Evolutionary conservation across 306 rosid species (phyloP).

Genomic region (Purshia tridentata): DNA sequence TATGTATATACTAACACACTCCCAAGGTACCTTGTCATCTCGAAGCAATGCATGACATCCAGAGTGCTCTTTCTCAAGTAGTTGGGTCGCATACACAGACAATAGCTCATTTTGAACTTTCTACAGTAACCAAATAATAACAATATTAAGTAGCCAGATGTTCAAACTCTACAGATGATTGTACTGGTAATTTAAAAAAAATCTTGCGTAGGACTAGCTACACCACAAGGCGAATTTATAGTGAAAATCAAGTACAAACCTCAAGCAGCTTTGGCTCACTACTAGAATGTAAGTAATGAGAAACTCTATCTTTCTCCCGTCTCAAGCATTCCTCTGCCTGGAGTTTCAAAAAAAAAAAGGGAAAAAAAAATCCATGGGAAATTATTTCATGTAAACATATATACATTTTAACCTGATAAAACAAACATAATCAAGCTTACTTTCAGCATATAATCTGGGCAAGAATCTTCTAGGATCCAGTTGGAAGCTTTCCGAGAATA

Average conservation of each 20-base stretch:
- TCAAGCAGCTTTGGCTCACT: constrained; percentile 53
- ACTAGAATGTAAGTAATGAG: constrained; percentile 49
- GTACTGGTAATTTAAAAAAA: not conserved
- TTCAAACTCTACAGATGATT: not conserved
- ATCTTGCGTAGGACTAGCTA: not conserved
- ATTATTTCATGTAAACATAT: not conserved
- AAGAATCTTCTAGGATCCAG: constrained; percentile 59
- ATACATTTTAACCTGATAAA: constrained; percentile 3
- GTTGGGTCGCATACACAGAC: constrained; percentile 50
- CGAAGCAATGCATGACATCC: constrained; percentile 58
- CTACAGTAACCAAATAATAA: constrained; percentile 28
- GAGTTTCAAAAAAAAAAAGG: constrained; percentile 13
- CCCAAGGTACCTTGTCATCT: constrained; percentile 48
- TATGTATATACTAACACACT: not conserved
- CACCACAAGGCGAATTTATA: not conserved
- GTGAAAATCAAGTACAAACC: constrained; percentile 27
- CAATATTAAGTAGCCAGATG: not conserved
- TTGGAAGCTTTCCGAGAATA: constrained; percentile 50
- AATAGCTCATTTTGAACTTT: constrained; percentile 54
- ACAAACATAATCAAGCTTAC: constrained; percentile 23
- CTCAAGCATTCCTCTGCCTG: constrained; percentile 51
- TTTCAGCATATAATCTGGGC: constrained; percentile 52
- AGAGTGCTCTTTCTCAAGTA: constrained; percentile 60
- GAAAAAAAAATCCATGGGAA: constrained; percentile 12
- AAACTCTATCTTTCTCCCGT: constrained; percentile 49